Base-by-base conservation (phyloP, 1,139 yeast species). In the Taphrina communis region DNA sequence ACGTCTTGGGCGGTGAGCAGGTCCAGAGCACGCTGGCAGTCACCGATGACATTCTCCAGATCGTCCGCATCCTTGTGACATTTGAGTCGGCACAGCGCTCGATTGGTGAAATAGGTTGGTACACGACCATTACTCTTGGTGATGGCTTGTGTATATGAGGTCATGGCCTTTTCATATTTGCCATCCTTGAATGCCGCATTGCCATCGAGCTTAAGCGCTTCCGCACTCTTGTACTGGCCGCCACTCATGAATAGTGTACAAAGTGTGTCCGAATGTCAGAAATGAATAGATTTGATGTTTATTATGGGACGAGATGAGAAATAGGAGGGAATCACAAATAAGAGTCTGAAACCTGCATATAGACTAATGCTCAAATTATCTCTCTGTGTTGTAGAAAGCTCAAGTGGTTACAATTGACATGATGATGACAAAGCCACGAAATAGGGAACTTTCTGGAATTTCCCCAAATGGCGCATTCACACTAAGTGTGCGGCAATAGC, bases 131-230 rank as follows among this genome's bases (percentile, higher is more conserved):
- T 57, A 25, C 63, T 65, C 46, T 65, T 65, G n/a, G 63, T 65
- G 58, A 65, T 65, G 36, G 68, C 68, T 38, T 65, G 68, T 6
- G 68, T 65, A 36, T 65, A 65, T 7, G 63, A 38, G 7, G 63
- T 65, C 39, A 57, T 39, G 57, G 68, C 68, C 58, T 65, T 58
- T 39, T 56, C 68, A 42, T 21, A 65, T 14, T 65, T 48, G 52
- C 68, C 68, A 6, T 65, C 63, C 38, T 46, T 41, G 52, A 50
- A 65, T 46, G 63, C 63, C 11, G 57, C 63, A 36, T 65, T 65
- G 52, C 68, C 68, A 35, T 63, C 67, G 11, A 63, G 61, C 46
- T 63, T 63, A 36, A 52, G 53, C 35, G 52, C 61, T 25, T 63
- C 67, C 7, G 67, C 67, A 31, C 61, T 52, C 61, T 63, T 63